Conservation (phyloP, 2,329 filamentous ascomycete genomes). For the Colletotrichum incanum region DNA sequence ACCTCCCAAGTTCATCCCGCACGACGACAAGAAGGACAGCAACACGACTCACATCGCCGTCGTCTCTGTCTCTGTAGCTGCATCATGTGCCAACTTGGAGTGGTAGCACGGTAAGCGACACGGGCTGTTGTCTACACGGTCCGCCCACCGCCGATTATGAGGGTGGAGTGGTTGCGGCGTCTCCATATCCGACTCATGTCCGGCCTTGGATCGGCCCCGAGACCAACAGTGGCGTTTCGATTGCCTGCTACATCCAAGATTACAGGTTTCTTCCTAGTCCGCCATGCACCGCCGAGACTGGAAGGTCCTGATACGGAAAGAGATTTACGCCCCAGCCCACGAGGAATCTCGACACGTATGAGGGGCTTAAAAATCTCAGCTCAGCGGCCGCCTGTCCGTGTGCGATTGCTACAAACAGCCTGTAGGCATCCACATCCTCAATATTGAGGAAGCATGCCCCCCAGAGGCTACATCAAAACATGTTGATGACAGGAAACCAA, state of each 20-base stretch:
- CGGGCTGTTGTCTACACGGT: neutral
- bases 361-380: constrained; percentile 18
- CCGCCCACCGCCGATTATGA: constrained; percentile 3
- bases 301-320: constrained; percentile 27
- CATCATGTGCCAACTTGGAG: neutral
- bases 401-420: neutral
- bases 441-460: constrained; percentile 7
- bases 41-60: neutral
- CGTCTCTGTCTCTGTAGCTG: neutral
- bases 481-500: constrained; percentile 3
- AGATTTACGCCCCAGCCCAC: constrained; percentile 24
- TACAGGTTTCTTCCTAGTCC: constrained; percentile 32
- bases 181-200: constrained; percentile 34
- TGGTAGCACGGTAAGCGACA: constrained; percentile 3
- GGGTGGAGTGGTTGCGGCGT: constrained; percentile 7
- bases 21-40: neutral
- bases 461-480: constrained; percentile 9
- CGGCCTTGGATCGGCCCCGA: constrained; percentile 26
- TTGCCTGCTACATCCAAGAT: constrained; percentile 29
- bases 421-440: neutral
- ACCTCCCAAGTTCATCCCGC: neutral
- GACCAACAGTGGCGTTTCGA: constrained; percentile 19
- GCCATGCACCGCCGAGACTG: constrained; percentile 32
- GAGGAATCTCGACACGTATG: constrained; percentile 13
- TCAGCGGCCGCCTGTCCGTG: neutral